Evolutionary conservation across 1,139 yeast genomes (phyloP).

Genomic region (Taphrina sp.): DNA sequence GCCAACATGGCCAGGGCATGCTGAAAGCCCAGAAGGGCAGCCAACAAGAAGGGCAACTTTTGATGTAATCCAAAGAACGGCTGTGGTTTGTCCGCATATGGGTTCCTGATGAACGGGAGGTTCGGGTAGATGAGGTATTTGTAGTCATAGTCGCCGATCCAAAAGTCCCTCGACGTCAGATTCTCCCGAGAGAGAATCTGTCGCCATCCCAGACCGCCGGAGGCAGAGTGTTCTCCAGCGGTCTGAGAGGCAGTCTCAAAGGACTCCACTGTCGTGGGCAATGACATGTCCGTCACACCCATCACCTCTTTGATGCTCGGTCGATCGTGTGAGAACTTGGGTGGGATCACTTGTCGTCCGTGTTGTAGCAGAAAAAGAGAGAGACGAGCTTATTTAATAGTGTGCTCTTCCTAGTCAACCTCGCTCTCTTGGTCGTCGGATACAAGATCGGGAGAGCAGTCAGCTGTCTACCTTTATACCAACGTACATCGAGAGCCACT

Average conservation of each 20-base stretch:
- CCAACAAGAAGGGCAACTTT: conserved; percentile 74
- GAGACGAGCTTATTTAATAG: too few relatives aligned
- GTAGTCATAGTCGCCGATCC: conserved; percentile 81
- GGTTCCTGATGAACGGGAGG: conserved; percentile 58
- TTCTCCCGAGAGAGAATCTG: not conserved
- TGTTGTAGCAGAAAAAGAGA: too few relatives aligned
- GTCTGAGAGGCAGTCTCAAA: conserved; percentile 7
- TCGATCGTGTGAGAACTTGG: too few relatives aligned
- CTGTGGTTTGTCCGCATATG: conserved; percentile 45
- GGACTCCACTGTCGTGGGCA: conserved; percentile 12
- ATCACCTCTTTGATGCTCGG: not conserved
- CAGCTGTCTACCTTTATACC: too few relatives aligned
- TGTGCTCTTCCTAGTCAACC: too few relatives aligned
- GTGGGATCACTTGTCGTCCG: too few relatives aligned
- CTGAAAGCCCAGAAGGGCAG: conserved; percentile 75
- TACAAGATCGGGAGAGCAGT: too few relatives aligned
- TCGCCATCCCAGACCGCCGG: not conserved
- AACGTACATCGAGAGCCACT: too few relatives aligned
- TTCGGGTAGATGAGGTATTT: conserved; percentile 72
- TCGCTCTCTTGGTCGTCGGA: too few relatives aligned
- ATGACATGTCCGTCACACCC: conserved; percentile 9
- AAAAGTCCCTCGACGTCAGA: conserved; percentile 24
- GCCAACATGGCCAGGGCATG: conserved; percentile 89
- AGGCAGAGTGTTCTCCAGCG: not conserved
- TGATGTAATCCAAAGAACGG: conserved; percentile 80